Percentiles rank a stretch among this genome's conserved stretches.
phyloP scores from a whole-genome alignment of 306 rosid genomes.

The Quercus alba region DNA sequence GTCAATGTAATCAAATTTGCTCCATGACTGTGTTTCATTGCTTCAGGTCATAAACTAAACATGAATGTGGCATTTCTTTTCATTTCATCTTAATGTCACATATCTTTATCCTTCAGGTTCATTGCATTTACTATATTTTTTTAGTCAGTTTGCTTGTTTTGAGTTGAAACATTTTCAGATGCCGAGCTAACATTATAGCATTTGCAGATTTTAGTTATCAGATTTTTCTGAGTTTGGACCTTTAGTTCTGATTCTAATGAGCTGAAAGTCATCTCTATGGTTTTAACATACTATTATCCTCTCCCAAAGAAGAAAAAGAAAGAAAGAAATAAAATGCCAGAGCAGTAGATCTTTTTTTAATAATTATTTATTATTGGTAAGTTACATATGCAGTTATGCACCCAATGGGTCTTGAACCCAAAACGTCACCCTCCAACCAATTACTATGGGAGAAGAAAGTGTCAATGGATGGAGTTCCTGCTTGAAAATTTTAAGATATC shows the following conservation, averaged over 20 bases:
- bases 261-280: neutral
- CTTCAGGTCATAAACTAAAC: neutral
- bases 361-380: no score
- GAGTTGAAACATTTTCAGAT: neutral
- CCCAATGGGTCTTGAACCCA: no score
- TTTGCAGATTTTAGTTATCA: neutral
- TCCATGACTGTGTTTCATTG: neutral
- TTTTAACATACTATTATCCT: neutral
- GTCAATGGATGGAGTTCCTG: no score
- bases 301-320: no score
- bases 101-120: no score
- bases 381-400: no score
- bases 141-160: neutral
- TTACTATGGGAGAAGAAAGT: no score
- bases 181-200: neutral
- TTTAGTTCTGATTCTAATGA: neutral
- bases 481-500: no score
- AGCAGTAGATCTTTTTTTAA: no score
- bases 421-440: no score
- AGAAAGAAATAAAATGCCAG: no score
- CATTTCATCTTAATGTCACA: neutral
- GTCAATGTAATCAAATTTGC: neutral
- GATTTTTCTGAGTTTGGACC: neutral
- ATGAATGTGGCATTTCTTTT: neutral
- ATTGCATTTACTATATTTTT: neutral